These are phyloP conservation scores for Phyllostachys edulis DNA, from an alignment of 176 grass and related monocot species.

Conservation along the genomic window DNA sequence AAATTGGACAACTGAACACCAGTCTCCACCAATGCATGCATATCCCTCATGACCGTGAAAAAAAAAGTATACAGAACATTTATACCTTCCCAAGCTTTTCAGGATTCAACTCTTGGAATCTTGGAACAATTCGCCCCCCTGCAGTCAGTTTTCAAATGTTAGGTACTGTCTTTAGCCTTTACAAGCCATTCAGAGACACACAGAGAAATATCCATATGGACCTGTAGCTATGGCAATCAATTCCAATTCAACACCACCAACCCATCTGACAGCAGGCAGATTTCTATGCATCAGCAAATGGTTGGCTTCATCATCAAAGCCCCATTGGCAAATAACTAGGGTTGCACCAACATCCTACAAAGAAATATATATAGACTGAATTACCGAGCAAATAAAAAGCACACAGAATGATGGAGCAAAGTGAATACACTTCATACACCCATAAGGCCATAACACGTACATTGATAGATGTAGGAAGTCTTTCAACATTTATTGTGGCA, in stretches of 20 bases:
- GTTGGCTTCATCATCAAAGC: conserved; percentile 96
- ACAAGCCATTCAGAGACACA: not conserved
- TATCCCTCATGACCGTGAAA: not conserved
- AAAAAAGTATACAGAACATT: conserved; percentile 8
- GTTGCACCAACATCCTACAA: conserved; percentile 84
- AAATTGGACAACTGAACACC: not conserved
- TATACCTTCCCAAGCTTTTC: conserved; percentile 88
- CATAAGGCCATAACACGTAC: not conserved
- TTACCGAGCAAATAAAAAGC: not conserved
- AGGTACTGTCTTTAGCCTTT: not conserved
- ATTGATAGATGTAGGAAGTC: not conserved
- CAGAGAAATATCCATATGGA: conserved; percentile 17
- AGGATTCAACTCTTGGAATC: conserved; percentile 73
- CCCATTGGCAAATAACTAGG: conserved; percentile 93
- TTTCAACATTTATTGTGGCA: not conserved
- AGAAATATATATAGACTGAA: not conserved
- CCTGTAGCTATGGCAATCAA: conserved; percentile 97
- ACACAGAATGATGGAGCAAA: not conserved
- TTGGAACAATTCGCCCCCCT: conserved; percentile 87
- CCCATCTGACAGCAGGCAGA: conserved; percentile 96
- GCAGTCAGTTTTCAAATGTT: conserved; percentile 32
- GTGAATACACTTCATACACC: not conserved
- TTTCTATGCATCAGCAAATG: conserved; percentile 88
- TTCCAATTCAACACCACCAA: conserved; percentile 95
- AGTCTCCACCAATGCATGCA: not conserved